Evolutionary conservation across 441 rosid species (phyloP).

Genomic region (Theobroma grandiflorum): DNA sequence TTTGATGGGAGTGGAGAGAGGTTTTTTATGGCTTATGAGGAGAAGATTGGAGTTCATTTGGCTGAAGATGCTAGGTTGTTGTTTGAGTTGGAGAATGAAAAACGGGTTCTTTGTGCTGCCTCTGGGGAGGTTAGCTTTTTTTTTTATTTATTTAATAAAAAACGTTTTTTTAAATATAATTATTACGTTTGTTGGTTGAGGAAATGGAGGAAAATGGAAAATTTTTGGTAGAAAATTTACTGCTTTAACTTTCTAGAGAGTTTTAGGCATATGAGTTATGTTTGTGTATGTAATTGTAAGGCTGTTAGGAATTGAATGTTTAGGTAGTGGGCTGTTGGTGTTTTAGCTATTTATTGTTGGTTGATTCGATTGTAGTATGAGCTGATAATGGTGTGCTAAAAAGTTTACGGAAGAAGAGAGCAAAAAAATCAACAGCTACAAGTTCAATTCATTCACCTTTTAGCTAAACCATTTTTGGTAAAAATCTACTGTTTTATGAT

Average conservation of each 20-base stretch:
- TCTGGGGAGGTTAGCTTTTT: conserved; percentile 68
- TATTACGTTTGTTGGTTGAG: not conserved
- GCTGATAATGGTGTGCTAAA: not conserved
- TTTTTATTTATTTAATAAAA: not conserved
- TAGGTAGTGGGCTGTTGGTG: not conserved
- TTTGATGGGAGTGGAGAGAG: conserved; percentile 67
- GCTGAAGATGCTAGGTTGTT: conserved; percentile 88
- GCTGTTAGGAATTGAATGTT: conserved; percentile 8
- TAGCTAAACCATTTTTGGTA: not conserved
- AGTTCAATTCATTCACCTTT: not conserved
- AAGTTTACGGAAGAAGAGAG: not conserved
- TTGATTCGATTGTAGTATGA: not conserved
- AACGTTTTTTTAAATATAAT: not conserved
- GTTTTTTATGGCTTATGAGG: conserved; percentile 76
- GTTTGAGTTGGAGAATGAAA: conserved; percentile 59
- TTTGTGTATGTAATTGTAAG: not conserved
- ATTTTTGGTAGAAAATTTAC: not conserved
- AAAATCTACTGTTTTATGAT: not conserved
- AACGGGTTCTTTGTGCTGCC: conserved; percentile 78
- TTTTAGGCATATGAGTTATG: not conserved
- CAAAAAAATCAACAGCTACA: not conserved
- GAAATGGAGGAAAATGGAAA: not conserved
- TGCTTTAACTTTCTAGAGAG: not conserved
- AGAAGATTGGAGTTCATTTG: conserved; percentile 71
- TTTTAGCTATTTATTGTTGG: not conserved